Percentiles rank a stretch among this genome's conserved stretches.
Conservation (phyloP, 2,329 filamentous ascomycete genomes). For the Colletotrichum liaoningense region DNA sequence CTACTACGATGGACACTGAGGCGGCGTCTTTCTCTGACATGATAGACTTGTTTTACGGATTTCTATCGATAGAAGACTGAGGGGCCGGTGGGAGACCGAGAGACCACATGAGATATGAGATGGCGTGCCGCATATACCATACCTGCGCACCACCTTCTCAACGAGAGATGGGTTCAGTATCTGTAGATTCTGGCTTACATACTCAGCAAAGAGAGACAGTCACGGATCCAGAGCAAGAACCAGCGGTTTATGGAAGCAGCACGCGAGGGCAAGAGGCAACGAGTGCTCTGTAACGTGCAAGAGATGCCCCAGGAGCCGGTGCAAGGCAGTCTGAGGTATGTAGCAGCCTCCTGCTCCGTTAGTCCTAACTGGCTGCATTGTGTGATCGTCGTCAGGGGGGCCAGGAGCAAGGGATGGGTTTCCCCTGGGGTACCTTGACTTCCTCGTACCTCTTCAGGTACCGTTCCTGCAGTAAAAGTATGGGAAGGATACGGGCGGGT, state of each 20-base stretch:
- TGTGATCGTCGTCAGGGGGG: constrained; percentile 30
- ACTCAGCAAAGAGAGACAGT: not conserved
- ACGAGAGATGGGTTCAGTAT: not conserved
- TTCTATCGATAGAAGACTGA: not conserved
- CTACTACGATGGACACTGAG: too few species aligned
- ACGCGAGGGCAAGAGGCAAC: not conserved
- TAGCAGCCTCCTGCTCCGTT: constrained; percentile 30
- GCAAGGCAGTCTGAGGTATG: constrained; percentile 23
- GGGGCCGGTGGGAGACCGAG: not conserved
- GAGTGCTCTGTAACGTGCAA: not conserved
- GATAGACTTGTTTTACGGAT: not conserved
- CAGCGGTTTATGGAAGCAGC: not conserved
- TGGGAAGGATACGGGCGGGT: not conserved
- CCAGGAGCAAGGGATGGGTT: not conserved
- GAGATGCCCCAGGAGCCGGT: constrained; percentile 7
- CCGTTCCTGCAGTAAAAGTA: not conserved
- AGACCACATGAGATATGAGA: not conserved
- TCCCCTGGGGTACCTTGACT: not conserved
- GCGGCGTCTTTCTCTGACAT: not conserved
- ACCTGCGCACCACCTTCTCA: not conserved
- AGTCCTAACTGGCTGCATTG: constrained; percentile 16
- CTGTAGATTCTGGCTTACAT: not conserved
- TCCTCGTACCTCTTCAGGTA: not conserved
- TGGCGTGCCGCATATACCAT: not conserved
- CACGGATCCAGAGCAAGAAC: not conserved